Evolutionary conservation across 1,284 basidiomycete species (phyloP), one percentile per base, ranked within the genome.

Genomic region (Athelia sp.): DNA sequence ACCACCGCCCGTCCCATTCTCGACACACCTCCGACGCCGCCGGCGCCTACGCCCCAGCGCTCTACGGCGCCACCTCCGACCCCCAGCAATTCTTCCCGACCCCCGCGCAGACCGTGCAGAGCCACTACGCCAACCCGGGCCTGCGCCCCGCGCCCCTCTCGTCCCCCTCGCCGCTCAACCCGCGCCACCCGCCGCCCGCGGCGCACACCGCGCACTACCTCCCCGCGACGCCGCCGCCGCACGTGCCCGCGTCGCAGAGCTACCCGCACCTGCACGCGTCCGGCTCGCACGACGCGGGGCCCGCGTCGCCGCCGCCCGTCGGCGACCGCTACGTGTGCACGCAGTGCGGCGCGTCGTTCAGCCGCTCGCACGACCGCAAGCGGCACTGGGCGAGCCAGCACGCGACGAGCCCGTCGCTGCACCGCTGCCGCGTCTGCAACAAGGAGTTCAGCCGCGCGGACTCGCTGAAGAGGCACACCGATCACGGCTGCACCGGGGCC

Each of bases 371-470:
- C 64, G 87, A 90, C 65, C 77, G 84, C 56, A 87, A 88, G 67
- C 76, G 87, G 52, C 87, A 90, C 67, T 78, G 79, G 55, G 84
- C 87, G 66, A 85, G 81, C n/a, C 82, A 86, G 58, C 84, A 87
- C 57, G 71, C 78, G 47, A 59, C 77, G 22, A 72, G 73, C 17
- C 80, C 81, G 40, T 71, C 79, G 49, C 65, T 75, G 50, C 84
- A 89, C 61, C 73, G 72, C 47, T 89, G 87, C 65, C 74, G 73
- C 23, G 81, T 72, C 61, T 90, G 87, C 66, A 72, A 74, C 54
- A 88, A 87, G 64, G 80, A 81, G 58, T 89, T 89, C 63, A 85
- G 83, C 66, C 78, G 87, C 2, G 64, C 71, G 23, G 78, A 80
- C 61, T 79, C 78, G 51, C 70, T 79, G 52, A 80, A 79, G 62